Base-by-base conservation (phyloP, 1,139 yeast genomes). In the Pichia sp. region DNA sequence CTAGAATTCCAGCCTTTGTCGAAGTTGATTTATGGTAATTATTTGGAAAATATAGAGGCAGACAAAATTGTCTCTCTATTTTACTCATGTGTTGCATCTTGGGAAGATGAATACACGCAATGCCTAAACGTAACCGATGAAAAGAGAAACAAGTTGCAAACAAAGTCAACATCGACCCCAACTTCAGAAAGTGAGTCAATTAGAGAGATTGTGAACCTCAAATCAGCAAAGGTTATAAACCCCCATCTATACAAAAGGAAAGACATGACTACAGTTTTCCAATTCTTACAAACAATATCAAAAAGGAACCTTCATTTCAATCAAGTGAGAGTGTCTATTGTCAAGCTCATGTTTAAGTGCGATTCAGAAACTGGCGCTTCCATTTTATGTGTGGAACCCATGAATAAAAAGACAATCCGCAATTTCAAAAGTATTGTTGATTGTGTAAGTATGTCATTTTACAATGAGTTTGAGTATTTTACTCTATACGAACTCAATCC, bases 251-350 rank as follows among this genome's bases (percentile, higher is more conserved):
- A 3, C 54, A 26, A 52, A 57, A 32, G 52, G 52, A 5, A 52
- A 49, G 23, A 29, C 59, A 58, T 15, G 55, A 64, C 63, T 3
- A 58, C 43, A 3, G 62, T 77, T 1, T 61, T 61, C 6, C 57
- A 61, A 5, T 71, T 77, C 49, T 59, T 81, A 11, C 49, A 63
- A 1, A 53, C 58, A 0, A 57, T 79, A 10, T 75, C 75, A 53
- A 54, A 55, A 1, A 57, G 70, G 1, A 61, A 63, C 5, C 65
- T 69, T 31, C 84, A 82, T 63, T 74, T 77, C 42, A 75, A 74
- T 47, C 81, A 80, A 51, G 69, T 80, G 0, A 75, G 88, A 56
- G 62, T 74, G 7, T 52, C 61, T 2, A 67, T 87, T 3, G 60
- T 87, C 5, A 61, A 70, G n/a, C 62, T 67, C 30, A 61, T 84